These are phyloP conservation scores for Guillardia theta DNA, from an alignment of 78 protist species.

Conservation along the genomic window DNA sequence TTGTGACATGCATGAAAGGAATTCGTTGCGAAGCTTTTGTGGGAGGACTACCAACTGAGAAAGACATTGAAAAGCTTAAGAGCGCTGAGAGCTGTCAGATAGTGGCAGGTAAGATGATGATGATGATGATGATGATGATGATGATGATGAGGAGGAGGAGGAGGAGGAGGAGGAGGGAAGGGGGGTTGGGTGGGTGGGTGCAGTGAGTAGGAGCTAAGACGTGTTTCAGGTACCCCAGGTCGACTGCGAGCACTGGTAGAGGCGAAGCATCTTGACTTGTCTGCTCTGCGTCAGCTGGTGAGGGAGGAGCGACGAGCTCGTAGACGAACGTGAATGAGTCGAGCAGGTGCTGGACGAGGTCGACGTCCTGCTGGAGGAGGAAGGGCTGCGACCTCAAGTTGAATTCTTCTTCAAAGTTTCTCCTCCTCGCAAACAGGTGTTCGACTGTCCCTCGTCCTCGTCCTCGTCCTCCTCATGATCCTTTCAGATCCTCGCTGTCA, in stretches of 20 bases:
- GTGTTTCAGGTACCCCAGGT: too few species aligned
- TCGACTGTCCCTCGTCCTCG: too few species aligned
- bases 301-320: too few species aligned
- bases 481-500: not conserved
- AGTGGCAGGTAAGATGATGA: conserved; percentile 24
- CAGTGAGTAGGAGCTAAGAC: too few species aligned
- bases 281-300: not conserved
- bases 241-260: conserved; percentile 18
- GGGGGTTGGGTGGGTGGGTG: too few species aligned
- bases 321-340: too few species aligned
- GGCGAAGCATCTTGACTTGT: not conserved
- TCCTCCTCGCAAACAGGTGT: too few species aligned
- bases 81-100: not conserved
- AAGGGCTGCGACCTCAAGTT: not conserved
- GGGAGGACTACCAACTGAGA: not conserved
- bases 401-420: not conserved
- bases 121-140: too few species aligned
- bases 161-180: too few species aligned
- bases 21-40: not conserved
- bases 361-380: not conserved
- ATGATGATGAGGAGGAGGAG: too few species aligned
- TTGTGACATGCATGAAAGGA: not conserved
- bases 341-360: conserved; percentile 49
- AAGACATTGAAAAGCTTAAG: not conserved
- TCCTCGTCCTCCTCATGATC: too few species aligned